Percentiles rank a stretch among this genome's conserved stretches.
Evolutionary conservation across 768 basidiomycete species (phyloP).

Genomic region (Coprinopsis marcescibilis): DNA sequence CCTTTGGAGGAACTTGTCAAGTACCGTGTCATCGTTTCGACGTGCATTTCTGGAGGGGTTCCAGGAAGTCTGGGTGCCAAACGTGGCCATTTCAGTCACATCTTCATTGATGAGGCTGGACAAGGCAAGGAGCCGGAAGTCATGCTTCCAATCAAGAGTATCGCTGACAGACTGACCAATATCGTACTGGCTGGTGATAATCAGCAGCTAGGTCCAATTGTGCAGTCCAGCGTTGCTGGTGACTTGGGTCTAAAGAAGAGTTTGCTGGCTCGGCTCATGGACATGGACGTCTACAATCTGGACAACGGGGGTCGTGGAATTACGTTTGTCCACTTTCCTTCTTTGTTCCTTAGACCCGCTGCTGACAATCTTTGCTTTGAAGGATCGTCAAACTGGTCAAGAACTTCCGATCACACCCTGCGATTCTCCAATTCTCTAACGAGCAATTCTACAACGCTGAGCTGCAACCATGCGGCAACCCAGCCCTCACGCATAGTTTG

Average conservation of each 20-base stretch:
- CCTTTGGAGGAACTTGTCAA: constrained; percentile 28
- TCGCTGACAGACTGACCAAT: constrained; percentile 41
- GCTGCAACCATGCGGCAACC: constrained; percentile 41
- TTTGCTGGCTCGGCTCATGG: constrained; percentile 48
- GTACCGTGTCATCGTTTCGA: constrained; percentile 51
- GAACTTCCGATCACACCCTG: constrained; percentile 52
- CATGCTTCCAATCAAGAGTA: constrained; percentile 50
- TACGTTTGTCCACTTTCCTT: constrained; percentile 23
- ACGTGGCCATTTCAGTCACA: constrained; percentile 52
- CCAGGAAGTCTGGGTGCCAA: constrained; percentile 42
- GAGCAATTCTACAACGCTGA: constrained; percentile 51
- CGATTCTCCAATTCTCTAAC: constrained; percentile 54
- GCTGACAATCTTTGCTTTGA: constrained; percentile 1
- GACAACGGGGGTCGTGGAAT: constrained; percentile 31
- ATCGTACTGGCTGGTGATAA: constrained; percentile 56
- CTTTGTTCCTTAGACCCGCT: background rate
- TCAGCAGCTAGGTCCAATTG: constrained; percentile 56
- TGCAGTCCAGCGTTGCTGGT: constrained; percentile 41
- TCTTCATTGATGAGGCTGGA: constrained; percentile 62
- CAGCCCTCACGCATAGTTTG: constrained; percentile 32
- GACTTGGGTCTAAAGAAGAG: constrained; percentile 46
- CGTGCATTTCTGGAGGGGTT: constrained; percentile 49
- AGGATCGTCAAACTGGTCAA: constrained; percentile 57
- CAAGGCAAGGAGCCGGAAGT: constrained; percentile 57
- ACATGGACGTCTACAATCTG: constrained; percentile 29